phyloP scores from a whole-genome alignment of 805 yeast genomes.

The Blastobotrys chiropterorum region DNA sequence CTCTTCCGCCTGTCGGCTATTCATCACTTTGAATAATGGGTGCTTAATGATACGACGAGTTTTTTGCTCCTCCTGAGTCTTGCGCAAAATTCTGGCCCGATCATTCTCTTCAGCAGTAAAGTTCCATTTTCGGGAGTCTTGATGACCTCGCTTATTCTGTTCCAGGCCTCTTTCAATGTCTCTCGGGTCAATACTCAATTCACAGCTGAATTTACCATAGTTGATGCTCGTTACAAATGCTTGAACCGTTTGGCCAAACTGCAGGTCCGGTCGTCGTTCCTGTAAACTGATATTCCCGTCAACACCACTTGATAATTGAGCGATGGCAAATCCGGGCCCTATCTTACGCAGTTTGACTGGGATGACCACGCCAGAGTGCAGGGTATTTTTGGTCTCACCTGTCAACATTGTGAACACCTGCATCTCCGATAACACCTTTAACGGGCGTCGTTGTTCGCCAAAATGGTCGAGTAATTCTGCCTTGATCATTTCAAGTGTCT shows the following conservation, averaged over 20 bases:
- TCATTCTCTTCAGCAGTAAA: conserved; percentile 67
- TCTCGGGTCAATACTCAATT: conserved; percentile 59
- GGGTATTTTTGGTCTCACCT: conserved; percentile 70
- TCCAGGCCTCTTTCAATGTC: conserved; percentile 52
- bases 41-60: conserved; percentile 80
- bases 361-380: conserved; percentile 61
- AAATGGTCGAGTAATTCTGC: conserved; percentile 84
- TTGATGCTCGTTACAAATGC: conserved; percentile 69
- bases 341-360: conserved; percentile 71
- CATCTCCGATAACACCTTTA: conserved; percentile 54
- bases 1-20: conserved; percentile 84
- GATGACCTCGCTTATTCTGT: conserved; percentile 35
- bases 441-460: conserved; percentile 74
- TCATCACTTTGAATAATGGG: conserved; percentile 81
- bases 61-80: conserved; percentile 58
- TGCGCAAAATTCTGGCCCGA: conserved; percentile 43
- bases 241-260: conserved; percentile 73
- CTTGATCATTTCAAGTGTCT: conserved; percentile 75
- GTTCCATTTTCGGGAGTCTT: conserved; percentile 65
- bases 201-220: conserved; percentile 69
- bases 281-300: conserved; percentile 43
- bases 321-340: conserved; percentile 39
- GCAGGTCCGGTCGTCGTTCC: conserved; percentile 21
- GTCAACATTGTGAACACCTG: conserved; percentile 87
- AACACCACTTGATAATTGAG: conserved; percentile 51